Base-by-base conservation (phyloP, 164 flowering plant genomes). In the Houttuynia cordata region DNA sequence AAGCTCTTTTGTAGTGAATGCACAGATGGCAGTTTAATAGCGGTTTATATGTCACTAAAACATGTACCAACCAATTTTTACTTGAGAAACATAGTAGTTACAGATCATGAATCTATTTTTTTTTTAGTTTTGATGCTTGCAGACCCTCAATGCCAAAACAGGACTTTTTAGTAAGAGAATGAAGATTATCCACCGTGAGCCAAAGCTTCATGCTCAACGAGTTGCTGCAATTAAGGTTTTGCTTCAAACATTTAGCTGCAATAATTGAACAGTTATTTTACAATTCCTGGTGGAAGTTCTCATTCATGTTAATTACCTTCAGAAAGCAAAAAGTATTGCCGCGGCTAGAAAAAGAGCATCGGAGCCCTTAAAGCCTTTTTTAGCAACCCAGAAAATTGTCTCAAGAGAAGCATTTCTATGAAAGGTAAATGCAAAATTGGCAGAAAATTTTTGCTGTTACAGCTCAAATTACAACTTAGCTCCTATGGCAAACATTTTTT, bases 121-220 rank as follows among this genome's bases (percentile, higher is more conserved):
- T 63, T 62, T 81, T 75, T 86, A 80, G 86, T 45, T 77, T 76
- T 79, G 76, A 71, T 80, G 81, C 66, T 77, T 85, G 81, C 96
- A 92, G 98, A 92, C 87, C 78, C 94, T 93, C 58, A 93, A 93
- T 83, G 98, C 87, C 61, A 86, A 74, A 79, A 93, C 98, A 47
- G 96, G 98, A 59, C 62, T 93, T 51, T 93, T 93, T 74, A 93
- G 83, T 66, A 93, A 89, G 30, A 72, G 87, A 67, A 93, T 93
- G 96, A 93, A 83, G 85, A 82, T 85, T 41, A 84, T 93, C 69
- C 97, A 93, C 72, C 78, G 79, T 18, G 86, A 92, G 74, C 96
- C 98, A 42, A 73, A 51, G 66, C 96, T 87, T 75, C 91, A 78
- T 62, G 98, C 98, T 1, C 93, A 86, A 68, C 79, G 96, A 71